phyloP scores from a whole-genome alignment of 345 rosid species.

The Syzygium grande region DNA sequence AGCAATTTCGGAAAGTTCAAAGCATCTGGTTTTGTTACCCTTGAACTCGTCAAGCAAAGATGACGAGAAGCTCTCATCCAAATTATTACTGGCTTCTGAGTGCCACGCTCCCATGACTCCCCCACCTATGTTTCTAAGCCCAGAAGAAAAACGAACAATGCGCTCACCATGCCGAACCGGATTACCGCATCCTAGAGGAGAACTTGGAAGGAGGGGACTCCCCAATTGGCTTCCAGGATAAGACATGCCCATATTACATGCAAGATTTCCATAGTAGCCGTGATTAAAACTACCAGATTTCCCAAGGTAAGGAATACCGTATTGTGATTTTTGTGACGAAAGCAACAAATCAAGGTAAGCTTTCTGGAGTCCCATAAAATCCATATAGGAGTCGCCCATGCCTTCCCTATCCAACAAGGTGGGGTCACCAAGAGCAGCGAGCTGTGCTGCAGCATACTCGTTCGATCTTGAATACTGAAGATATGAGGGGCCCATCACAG shows the following conservation, averaged over 20 bases:
- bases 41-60: conserved; percentile 63
- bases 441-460: conserved; percentile 45
- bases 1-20: conserved; percentile 58
- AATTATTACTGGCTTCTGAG: conserved; percentile 31
- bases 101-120: conserved; percentile 53
- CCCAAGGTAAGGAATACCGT: conserved; percentile 31
- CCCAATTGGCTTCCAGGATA: conserved; percentile 42
- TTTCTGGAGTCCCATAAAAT: conserved; percentile 43
- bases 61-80: conserved; percentile 45
- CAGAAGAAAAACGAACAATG: conserved; percentile 38
- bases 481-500: conserved; percentile 30
- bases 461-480: conserved; percentile 42
- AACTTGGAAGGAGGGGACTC: conserved; percentile 33
- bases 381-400: conserved; percentile 38
- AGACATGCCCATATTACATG: conserved; percentile 40
- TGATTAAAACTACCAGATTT: conserved; percentile 34
- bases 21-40: conserved; percentile 63
- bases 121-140: conserved; percentile 37
- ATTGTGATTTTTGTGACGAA: conserved; percentile 41
- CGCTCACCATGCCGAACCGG: conserved; percentile 45
- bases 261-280: conserved; percentile 40
- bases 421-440: conserved; percentile 36
- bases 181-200: conserved; percentile 41
- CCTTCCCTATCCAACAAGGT: conserved; percentile 25
- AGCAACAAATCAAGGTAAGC: conserved; percentile 41